Conservation (phyloP, 2,329 filamentous ascomycete genomes). For the Epichloe uncinata region DNA sequence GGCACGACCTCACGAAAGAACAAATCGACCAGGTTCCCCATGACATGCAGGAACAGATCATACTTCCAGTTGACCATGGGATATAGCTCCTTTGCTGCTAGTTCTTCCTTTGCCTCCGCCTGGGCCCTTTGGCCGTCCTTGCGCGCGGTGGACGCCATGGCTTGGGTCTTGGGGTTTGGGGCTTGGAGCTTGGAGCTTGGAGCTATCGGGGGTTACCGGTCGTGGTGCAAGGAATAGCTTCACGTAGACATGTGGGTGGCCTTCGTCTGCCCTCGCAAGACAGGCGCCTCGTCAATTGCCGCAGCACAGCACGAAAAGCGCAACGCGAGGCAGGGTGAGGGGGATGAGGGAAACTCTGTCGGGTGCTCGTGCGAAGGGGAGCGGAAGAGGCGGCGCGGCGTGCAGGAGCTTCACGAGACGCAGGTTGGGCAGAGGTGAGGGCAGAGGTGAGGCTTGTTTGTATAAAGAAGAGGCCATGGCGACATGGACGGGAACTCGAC, state of each 20-base stretch:
- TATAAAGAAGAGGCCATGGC: not conserved
- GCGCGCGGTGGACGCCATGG: slow-evolving; percentile 8
- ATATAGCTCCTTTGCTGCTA: slow-evolving; percentile 40
- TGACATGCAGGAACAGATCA: slow-evolving; percentile 63
- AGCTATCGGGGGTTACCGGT: not conserved
- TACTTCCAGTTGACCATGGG: slow-evolving; percentile 64
- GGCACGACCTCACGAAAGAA: slow-evolving; percentile 98
- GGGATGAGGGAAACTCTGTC: not conserved
- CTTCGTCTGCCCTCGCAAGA: not conserved
- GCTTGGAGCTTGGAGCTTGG: not conserved
- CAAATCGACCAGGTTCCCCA: slow-evolving; percentile 77
- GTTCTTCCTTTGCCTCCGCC: slow-evolving; percentile 28
- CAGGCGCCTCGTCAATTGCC: not conserved
- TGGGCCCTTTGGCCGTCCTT: slow-evolving; percentile 37
- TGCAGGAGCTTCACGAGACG: not conserved
- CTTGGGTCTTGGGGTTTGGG: not conserved
- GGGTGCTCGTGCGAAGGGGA: not conserved
- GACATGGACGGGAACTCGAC: not conserved
- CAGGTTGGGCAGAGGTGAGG: not conserved
- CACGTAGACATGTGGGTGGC: not conserved
- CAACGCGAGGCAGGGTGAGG: not conserved
- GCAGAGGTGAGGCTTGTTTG: not conserved
- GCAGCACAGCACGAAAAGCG: not conserved
- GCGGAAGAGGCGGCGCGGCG: not conserved
- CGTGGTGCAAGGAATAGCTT: not conserved